These are phyloP conservation scores for Calonectria pauciramosa DNA, from an alignment of 2,329 filamentous ascomycete genomes.

Conservation along the genomic window DNA sequence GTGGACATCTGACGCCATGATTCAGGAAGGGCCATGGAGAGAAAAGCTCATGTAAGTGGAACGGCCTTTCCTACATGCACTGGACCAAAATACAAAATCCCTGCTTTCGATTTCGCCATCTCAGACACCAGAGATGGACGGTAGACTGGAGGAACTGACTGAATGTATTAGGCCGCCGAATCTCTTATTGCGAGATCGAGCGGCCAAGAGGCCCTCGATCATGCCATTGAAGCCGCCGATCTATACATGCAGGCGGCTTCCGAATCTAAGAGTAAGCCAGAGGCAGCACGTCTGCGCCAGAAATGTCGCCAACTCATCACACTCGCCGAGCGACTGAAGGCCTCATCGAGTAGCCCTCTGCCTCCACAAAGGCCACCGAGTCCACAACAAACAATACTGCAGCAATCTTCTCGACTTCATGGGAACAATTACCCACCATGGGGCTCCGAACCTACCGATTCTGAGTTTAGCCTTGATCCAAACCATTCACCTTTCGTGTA, in stretches of 20 bases:
- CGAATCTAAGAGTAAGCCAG: conserved; percentile 69
- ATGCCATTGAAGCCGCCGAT: conserved; percentile 84
- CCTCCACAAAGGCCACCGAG: conserved; percentile 3
- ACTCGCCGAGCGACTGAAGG: conserved; percentile 83
- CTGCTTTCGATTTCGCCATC: background rate
- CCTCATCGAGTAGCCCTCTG: conserved; percentile 25
- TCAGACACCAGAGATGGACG: background rate
- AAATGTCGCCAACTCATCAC: conserved; percentile 80
- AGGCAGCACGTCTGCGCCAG: conserved; percentile 75
- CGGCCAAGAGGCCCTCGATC: conserved; percentile 74
- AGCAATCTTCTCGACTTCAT: conserved; percentile 84
- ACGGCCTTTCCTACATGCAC: background rate
- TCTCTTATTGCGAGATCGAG: conserved; percentile 51
- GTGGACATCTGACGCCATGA: conserved; percentile 38
- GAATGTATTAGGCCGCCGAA: conserved; percentile 53
- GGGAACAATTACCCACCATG: conserved; percentile 89
- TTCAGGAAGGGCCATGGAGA: conserved; percentile 52
- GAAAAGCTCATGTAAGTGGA: conserved; percentile 53
- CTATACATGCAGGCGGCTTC: conserved; percentile 83
- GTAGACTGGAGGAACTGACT: background rate
- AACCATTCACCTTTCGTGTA: conserved; percentile 74
- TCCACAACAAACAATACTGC: conserved; percentile 62
- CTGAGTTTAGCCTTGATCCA: conserved; percentile 71
- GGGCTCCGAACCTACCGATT: conserved; percentile 71
- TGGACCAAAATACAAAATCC: background rate